phyloP scores from a whole-genome alignment of 179 eudicot genomes.

The Amaranthus tricolor region DNA sequence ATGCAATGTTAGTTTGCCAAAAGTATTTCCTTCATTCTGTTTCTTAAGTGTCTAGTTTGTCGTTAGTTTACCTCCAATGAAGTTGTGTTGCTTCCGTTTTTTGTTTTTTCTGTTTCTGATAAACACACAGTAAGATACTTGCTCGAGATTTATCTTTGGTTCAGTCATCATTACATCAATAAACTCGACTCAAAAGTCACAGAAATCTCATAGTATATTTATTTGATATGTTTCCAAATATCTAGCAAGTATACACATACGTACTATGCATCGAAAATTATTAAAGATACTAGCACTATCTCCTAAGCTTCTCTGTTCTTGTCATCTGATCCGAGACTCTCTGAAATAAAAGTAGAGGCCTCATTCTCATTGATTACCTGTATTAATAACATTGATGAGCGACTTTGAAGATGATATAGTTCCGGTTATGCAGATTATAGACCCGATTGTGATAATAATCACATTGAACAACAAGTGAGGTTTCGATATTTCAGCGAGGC shows the following conservation, averaged over 20 bases:
- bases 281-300: neutral
- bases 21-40: too few relatives aligned
- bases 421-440: constrained; percentile 50
- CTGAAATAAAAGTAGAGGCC: neutral
- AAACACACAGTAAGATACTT: neutral
- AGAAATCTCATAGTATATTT: neutral
- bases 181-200: neutral
- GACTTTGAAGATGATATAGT: constrained; percentile 50
- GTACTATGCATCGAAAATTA: constrained; percentile 2
- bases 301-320: neutral
- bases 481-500: constrained; percentile 34
- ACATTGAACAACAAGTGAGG: constrained; percentile 39
- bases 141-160: neutral
- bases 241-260: neutral
- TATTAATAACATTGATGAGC: constrained; percentile 27
- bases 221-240: neutral
- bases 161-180: neutral
- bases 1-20: too few relatives aligned
- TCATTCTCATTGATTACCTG: constrained; percentile 19
- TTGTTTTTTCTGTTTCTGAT: neutral
- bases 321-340: neutral
- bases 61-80: too few relatives aligned
- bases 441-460: constrained; percentile 39
- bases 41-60: too few relatives aligned
- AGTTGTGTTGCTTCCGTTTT: neutral